Conservation (phyloP, 2,329 filamentous ascomycete species). For the Ascochyta clinopodiicola region DNA sequence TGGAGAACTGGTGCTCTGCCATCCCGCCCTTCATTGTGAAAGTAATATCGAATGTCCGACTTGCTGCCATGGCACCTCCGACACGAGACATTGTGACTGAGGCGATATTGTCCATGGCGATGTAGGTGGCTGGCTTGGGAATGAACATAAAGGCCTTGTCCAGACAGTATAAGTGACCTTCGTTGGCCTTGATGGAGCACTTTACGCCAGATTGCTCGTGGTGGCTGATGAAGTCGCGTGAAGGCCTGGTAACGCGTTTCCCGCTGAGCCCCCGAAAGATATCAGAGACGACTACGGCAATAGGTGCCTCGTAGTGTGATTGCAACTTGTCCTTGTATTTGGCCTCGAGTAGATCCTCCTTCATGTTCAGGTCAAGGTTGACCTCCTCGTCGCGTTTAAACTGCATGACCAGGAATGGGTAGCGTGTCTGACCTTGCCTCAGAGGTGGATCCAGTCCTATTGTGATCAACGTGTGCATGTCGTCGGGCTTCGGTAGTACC, state of each 20-base stretch:
- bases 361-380: constrained; percentile 94
- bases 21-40: constrained; percentile 87
- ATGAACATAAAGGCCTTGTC: constrained; percentile 99
- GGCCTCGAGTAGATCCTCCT: constrained; percentile 81
- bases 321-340: constrained; percentile 91
- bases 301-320: constrained; percentile 83
- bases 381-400: constrained; percentile 98
- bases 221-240: constrained; percentile 92
- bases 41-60: constrained; percentile 96
- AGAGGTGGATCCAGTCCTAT: constrained; percentile 94
- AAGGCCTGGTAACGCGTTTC: constrained; percentile 93
- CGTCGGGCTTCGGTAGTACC: constrained; percentile 97
- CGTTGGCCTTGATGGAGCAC: constrained; percentile 99
- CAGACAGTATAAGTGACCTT: constrained; percentile 94
- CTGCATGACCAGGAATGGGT: constrained; percentile 99
- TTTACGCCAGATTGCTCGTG: constrained; percentile 95
- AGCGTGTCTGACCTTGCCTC: constrained; percentile 95
- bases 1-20: constrained; percentile 94
- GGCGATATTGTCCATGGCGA: constrained; percentile 90
- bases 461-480: constrained; percentile 92
- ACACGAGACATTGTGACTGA: constrained; percentile 96
- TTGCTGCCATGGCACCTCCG: constrained; percentile 88
- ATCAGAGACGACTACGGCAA: constrained; percentile 91
- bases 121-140: constrained; percentile 96
- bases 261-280: constrained; percentile 94